Base-by-base conservation (phyloP, 169 alveolate species). In the Plasmodium adleri region DNA sequence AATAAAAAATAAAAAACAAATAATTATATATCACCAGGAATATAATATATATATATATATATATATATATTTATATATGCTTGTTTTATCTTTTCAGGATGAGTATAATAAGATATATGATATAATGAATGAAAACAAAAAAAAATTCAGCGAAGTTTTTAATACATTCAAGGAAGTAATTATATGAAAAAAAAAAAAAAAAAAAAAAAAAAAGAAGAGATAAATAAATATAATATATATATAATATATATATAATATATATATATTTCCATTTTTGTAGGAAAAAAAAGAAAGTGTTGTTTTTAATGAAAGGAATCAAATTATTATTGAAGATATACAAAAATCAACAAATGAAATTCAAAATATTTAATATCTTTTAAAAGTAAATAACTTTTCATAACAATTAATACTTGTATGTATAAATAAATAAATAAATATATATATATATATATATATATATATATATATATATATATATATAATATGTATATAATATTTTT, bases 201-300 rank as follows among this genome's bases (percentile, higher is more conserved):
- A 24, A 26, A 59, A 74, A 59, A 63, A 24, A 0, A 7, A 39
- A 17, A 45, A 54, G 3, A 1, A 7, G n/a, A 20, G 1, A 17
- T 10, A 7, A 24, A n/a, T 17, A 4, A 22, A 26, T 49, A 22
- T 60, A 20, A 13, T 1, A 1, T 45, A 9, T 12, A 3, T 28
- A 32, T 24, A 32, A 39, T 74, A 43, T 47, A 74, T 64, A n/a
- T 15, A 49, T 60, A n/a, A 52, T n/a, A 52, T 3, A 52, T 52
- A 52, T 52, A 52, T 52, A 52, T 52, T 49, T 59, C 13, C 13
- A 8, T 17, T 32, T 68, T 15, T 59, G 10, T 62, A 76, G 89
- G 89, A 76, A 63, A 76, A 76, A 58, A 76, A 66, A 26, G 89
- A 76, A 64, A 76, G 89, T 24, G 28, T 10, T 4, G 66, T 76